phyloP scores from a whole-genome alignment of 495 filamentous ascomycete species.

The Trichoderma erinaceum region DNA sequence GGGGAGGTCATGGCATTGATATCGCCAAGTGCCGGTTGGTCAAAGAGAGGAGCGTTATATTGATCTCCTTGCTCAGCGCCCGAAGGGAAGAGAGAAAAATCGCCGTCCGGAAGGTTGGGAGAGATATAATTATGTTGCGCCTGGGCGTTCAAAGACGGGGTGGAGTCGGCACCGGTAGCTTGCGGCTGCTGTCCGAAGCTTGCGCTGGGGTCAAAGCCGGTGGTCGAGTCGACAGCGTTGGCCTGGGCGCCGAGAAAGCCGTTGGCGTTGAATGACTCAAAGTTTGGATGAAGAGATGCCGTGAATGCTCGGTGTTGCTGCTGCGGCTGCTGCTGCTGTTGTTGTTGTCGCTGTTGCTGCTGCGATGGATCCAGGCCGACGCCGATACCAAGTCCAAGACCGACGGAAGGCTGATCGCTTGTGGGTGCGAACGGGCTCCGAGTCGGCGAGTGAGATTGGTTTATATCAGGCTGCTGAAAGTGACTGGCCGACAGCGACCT shows the following conservation, averaged over 20 bases:
- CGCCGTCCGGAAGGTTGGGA: conserved; percentile 39
- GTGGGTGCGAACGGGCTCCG: conserved; percentile 41
- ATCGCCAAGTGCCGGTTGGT: conserved; percentile 54
- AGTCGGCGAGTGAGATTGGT: conserved; percentile 44
- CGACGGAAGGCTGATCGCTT: conserved; percentile 29
- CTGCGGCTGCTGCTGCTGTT: conserved; percentile 30
- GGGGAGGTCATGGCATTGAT: conserved; percentile 67
- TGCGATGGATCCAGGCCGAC: conserved; percentile 28
- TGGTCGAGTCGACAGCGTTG: conserved; percentile 23
- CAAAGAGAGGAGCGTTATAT: conserved; percentile 45
- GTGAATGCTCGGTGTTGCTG: conserved; percentile 33
- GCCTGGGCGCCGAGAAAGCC: conserved; percentile 20
- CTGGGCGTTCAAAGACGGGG: conserved; percentile 22
- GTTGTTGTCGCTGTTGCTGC: conserved; percentile 33
- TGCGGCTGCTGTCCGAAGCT: conserved; percentile 31
- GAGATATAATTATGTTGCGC: conserved; percentile 32
- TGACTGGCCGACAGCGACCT: conserved; percentile 42
- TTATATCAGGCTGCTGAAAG: conserved; percentile 44
- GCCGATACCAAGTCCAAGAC: conserved; percentile 39
- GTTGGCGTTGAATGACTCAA: conserved; percentile 32
- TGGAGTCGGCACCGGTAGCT: conserved; percentile 31
- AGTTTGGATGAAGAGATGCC: conserved; percentile 30
- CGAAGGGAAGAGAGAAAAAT: conserved; percentile 50
- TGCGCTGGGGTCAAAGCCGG: conserved; percentile 36
- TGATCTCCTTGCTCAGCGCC: conserved; percentile 33